Evolutionary conservation across 2,329 filamentous ascomycete species (phyloP), one percentile per base, ranked within the genome.

Genomic region (Trichoderma cornu-damae): DNA sequence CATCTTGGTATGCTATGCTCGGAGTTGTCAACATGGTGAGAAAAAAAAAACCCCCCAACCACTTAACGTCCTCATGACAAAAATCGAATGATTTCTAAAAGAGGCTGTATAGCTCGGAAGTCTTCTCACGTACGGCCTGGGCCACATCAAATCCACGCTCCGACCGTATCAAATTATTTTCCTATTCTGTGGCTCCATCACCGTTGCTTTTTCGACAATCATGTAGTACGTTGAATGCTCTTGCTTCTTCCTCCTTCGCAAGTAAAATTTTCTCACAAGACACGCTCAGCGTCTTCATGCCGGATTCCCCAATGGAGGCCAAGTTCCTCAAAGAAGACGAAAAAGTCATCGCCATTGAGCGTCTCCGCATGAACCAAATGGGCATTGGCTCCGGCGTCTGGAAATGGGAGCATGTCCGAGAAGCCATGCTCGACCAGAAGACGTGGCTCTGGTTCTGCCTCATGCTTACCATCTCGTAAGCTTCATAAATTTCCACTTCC

Each of bases 261-360:
- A 67, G 68, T 73, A n/a, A n/a, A n/a, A 3, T 69, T 77, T 7
- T 30, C 43, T 50, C 3, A 55, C 42, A n/a, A n/a, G n/a, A 28
- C 6, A 7, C 3, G 6, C 6, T 2, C 16, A 62, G 63, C 55
- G 42, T 78, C 16, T 78, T 79, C 51, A 83, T 88, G 75, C 85
- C 85, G 0, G 85, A 88, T 62, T 84, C 82, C 0, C 84, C 85
- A 0, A 78, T 84, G 64, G 76, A 80, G 20, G 77, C 82, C 1
- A 80, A 77, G 18, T 86, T 84, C 48, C 72, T 86, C 2, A 74
- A 70, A 0, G 75, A 79, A 3, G 72, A 79, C 12, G 83, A 86
- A 44, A 84, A 80, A 56, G 64, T 83, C 0, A 69, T 85, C 8
- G 82, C 83, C 0, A 76, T 85, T 9, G 82, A 86, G 64, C 73